Base-by-base conservation (phyloP, 1,139 yeast species). In the Tardiomyces digboiensis region DNA sequence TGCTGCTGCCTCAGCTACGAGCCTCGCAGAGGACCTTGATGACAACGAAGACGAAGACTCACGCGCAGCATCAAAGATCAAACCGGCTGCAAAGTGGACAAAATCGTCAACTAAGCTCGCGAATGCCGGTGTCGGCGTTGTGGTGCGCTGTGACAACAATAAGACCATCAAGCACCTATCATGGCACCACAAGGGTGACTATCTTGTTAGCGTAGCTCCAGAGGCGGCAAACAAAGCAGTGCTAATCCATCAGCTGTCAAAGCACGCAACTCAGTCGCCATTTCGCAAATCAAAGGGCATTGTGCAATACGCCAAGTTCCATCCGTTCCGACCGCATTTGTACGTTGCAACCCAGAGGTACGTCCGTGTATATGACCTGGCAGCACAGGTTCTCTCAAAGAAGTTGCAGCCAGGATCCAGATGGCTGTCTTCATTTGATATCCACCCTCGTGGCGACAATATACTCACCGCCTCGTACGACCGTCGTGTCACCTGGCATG, bases 121-220 rank as follows among this genome's bases (percentile, higher is more conserved):
- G 39, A 67, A 65, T 41, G 72, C 75, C 51, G 95, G 95, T 42
- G 79, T 89, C 38, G 75, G 86, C 12, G 83, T 87, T 8, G 80
- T 86, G 23, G 78, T 91, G 49, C 66, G 76, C 14, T 71, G 80
- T 52, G 75, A 82, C 50, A 13, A 18, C 20, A 38, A 46, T n/a
- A 84, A 81, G 62, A 73, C 86, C 1, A 76, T 91, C 52, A 88
- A 87, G 67, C 83, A 81, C 59, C 57, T 91, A 16, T 77, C 95
- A 53, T 91, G 99, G 99, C 99, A 91, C 65, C 76, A 97, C 64
- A 83, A 85, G 59, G 99, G 98, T 59, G 98, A 91, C 68, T 91
- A 91, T 62, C 86, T 93, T 56, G 95, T 91, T 51, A 82, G 95
- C 2, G 95, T 87, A 19, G 80, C 95, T 12, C 97, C 97, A 41